Conservation (phyloP, 2,329 filamentous ascomycete species). For the Aspergillus ruber region DNA sequence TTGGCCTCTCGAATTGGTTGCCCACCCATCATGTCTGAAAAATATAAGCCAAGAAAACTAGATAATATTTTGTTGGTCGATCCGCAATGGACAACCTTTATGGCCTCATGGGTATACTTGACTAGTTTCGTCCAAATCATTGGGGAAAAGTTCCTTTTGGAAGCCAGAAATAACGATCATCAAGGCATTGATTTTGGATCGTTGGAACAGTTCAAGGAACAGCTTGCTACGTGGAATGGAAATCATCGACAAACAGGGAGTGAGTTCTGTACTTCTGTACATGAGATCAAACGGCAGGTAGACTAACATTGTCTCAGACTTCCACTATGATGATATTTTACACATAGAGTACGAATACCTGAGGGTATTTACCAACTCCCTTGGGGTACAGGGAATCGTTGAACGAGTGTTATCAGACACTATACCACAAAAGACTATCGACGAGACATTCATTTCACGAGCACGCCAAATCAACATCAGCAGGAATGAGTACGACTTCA, state of each 20-base stretch:
- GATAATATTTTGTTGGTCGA: conserved; percentile 34
- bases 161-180: conserved; percentile 23
- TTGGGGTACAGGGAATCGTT: conserved; percentile 53
- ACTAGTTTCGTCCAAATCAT: conserved; percentile 44
- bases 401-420: conserved; percentile 42
- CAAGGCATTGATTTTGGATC: no score
- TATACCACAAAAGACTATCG: not conserved
- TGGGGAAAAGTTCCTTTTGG: conserved; percentile 48
- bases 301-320: no score
- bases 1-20: conserved; percentile 48
- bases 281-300: not conserved
- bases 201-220: no score
- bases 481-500: conserved; percentile 48
- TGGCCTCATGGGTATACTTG: conserved; percentile 47
- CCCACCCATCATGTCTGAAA: conserved; percentile 47
- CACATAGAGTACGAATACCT: conserved; percentile 49
- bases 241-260: conserved; percentile 16
- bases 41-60: conserved; percentile 23
- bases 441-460: conserved; percentile 25
- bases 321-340: conserved; percentile 32
- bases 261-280: conserved; percentile 49
- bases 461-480: conserved; percentile 41
- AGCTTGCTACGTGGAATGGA: no score
- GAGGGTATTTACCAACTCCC: conserved; percentile 37
- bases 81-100: conserved; percentile 46